A percentile compares a stretch with the other conserved stretches of the same genome.
These are phyloP conservation scores for Fraxinus angustifolia DNA, from an alignment of 305 asterid species.

Conservation along the genomic window DNA sequence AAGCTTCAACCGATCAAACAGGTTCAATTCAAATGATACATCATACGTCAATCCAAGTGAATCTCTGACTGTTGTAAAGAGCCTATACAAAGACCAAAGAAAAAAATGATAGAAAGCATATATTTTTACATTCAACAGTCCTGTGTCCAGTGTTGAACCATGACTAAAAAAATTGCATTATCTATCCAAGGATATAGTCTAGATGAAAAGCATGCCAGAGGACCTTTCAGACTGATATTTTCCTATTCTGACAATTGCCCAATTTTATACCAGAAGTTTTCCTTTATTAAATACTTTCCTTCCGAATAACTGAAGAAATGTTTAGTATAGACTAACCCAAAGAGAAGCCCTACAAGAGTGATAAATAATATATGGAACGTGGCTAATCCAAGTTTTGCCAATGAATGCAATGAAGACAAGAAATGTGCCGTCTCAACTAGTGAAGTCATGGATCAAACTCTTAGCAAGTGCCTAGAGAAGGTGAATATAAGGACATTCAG, in stretches of 20 bases:
- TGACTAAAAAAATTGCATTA: neutral
- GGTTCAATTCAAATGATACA: constrained; percentile 93
- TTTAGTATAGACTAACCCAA: neutral
- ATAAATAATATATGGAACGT: neutral
- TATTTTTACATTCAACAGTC: constrained; percentile 11
- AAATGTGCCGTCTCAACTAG: neutral
- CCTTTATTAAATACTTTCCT: neutral
- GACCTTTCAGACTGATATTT: neutral
- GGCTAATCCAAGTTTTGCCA: neutral
- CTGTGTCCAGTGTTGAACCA: neutral
- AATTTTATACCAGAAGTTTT: neutral
- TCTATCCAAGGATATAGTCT: neutral
- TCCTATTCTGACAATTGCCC: neutral
- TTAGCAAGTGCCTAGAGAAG: neutral
- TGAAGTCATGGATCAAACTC: neutral
- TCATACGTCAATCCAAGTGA: constrained; percentile 97
- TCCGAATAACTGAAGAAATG: neutral
- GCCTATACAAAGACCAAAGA: constrained; percentile 44
- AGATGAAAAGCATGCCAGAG: neutral
- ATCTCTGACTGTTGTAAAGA: constrained; percentile 93
- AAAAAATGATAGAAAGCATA: neutral
- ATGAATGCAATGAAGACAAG: neutral
- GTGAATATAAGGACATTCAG: neutral
- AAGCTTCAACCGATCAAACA: constrained; percentile 87
- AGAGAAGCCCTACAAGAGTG: neutral